phyloP scores from a whole-genome alignment of 495 filamentous ascomycete species.

The Penicillium bovifimosum region DNA sequence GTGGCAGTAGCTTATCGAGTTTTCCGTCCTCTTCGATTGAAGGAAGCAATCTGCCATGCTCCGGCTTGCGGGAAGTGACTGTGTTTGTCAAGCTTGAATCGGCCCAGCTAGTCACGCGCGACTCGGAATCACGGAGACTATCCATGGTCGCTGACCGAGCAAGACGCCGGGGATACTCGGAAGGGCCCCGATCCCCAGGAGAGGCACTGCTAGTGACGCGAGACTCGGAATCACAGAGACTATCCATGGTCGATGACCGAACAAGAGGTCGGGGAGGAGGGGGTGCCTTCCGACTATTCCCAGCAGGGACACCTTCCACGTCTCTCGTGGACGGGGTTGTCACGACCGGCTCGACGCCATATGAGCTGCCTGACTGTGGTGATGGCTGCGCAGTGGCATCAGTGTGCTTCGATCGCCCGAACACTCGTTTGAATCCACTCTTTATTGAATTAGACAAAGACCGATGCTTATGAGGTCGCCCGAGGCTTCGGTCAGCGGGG shows the following conservation, averaged over 20 bases:
- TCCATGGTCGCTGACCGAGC: no score
- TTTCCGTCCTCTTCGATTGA: conserved; percentile 66
- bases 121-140: conserved; percentile 55
- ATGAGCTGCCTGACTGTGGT: neutral
- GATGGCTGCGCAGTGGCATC: conserved; percentile 22
- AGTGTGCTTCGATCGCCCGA: conserved; percentile 47
- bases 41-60: conserved; percentile 54
- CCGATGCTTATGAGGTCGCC: conserved; percentile 49
- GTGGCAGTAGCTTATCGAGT: no score
- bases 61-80: conserved; percentile 27
- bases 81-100: conserved; percentile 55
- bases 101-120: conserved; percentile 72
- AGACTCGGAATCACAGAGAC: no score
- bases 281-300: no score
- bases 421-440: conserved; percentile 54
- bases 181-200: no score
- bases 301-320: neutral
- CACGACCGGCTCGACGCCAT: neutral
- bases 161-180: no score
- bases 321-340: neutral
- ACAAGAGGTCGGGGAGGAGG: no score
- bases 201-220: no score
- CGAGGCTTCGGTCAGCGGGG: conserved; percentile 12
- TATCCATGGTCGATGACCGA: no score
- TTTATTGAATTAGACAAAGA: conserved; percentile 58